Evolutionary conservation across 192 early-diverging fungal species (phyloP), one percentile per base, ranked within the genome.

Genomic region (Linderina pennispora): DNA sequence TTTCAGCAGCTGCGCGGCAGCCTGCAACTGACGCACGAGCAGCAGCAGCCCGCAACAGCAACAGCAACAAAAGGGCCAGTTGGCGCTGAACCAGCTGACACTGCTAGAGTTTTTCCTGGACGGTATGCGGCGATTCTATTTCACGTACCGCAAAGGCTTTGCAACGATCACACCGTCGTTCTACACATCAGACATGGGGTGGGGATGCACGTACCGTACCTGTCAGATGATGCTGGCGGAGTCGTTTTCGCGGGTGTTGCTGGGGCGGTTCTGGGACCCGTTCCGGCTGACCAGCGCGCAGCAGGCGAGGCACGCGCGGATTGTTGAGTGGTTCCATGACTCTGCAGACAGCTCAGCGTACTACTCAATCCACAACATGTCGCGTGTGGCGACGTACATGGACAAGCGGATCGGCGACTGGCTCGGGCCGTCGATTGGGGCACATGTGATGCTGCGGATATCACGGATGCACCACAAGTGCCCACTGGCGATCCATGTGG

Each of bases 141-240:
- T 60, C 56, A 72, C 68, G 6, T 72, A 72, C 19, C 68, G 68
- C 61, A 64, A 64, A 42, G 68, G 61, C 19, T 72, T 72, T 18
- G 61, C 68, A 24, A 72, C 68, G 9, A 72, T 72, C 31, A 72
- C 68, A 36, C 61, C 66, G 23, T 75, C 73, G 25, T 75, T 69
- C 39, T 75, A 75, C 61, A 75, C 73, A 13, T 75, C 73, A 13
- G 73, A 75, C 48, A 69, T 69, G 57, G 73, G 73, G 21, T 75
- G 73, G 73, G 73, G 73, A 3, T 75, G 73, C 48, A 75, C 66
- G 16, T 68, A 75, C 55, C 61, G 73, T 48, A 69, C 73, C 13
- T 65, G 73, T 41, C 73, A 75, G 61, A 75, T 75, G 73, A 53
- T 75, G 58, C 55, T 75, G 14, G 73, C 73, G 9, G 57, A 65